These are phyloP conservation scores for Aspergillus affinis DNA, from an alignment of 495 filamentous ascomycete genomes.

Conservation along the genomic window DNA sequence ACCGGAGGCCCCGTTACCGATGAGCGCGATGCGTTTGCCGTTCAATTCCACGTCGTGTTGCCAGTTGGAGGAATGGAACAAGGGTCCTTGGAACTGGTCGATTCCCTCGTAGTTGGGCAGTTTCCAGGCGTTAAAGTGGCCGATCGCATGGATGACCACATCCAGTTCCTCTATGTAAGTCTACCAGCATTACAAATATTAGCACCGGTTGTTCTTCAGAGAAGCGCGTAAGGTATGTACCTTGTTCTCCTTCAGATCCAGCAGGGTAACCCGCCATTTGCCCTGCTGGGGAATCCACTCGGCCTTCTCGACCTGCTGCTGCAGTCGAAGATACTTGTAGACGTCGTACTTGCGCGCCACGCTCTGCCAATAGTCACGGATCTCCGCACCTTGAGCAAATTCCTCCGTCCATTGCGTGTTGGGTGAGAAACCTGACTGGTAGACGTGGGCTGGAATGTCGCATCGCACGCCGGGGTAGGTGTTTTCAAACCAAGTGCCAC, in stretches of 20 bases:
- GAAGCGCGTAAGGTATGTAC: slow-evolving; percentile 29
- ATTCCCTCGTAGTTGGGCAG: slow-evolving; percentile 54
- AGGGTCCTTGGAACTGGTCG: slow-evolving; percentile 43
- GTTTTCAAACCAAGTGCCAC: slow-evolving; percentile 59
- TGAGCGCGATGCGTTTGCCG: slow-evolving; percentile 59
- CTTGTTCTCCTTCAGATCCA: slow-evolving; percentile 32
- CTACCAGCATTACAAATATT: slow-evolving; percentile 23
- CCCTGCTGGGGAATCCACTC: slow-evolving; percentile 52
- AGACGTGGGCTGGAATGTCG: slow-evolving; percentile 71
- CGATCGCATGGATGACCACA: slow-evolving; percentile 59
- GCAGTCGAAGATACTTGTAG: slow-evolving; percentile 51
- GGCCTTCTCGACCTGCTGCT: slow-evolving; percentile 50
- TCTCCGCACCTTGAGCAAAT: slow-evolving; percentile 64
- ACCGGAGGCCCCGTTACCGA: slow-evolving; percentile 60
- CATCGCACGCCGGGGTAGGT: slow-evolving; percentile 59
- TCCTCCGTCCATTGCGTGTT: slow-evolving; percentile 66
- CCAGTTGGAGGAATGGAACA: slow-evolving; percentile 58
- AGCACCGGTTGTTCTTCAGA: background rate
- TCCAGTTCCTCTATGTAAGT: slow-evolving; percentile 55
- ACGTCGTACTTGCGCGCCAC: slow-evolving; percentile 62
- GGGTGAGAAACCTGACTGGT: slow-evolving; percentile 64
- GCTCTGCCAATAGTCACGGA: slow-evolving; percentile 62
- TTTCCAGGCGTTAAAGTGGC: slow-evolving; percentile 55
- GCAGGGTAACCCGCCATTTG: slow-evolving; percentile 51
- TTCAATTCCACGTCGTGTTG: slow-evolving; percentile 45